phyloP scores from a whole-genome alignment of 495 filamentous ascomycete genomes.

The Margaritispora aquatica region DNA sequence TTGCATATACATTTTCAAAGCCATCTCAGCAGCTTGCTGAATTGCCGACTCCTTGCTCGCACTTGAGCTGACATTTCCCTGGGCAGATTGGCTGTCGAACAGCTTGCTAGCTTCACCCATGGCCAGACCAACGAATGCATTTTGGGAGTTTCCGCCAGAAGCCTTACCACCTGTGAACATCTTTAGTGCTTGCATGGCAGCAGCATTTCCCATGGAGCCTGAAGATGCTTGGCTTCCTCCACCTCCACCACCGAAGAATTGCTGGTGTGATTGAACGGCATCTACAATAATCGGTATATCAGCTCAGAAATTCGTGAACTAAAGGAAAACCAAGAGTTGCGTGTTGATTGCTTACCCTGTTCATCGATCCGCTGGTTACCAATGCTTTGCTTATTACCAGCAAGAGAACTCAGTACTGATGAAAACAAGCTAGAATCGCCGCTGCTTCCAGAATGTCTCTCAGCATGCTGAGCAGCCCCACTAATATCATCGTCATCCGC shows the following conservation, averaged over 20 bases:
- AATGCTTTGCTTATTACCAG: constrained; percentile 41
- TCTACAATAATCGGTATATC: constrained; percentile 25
- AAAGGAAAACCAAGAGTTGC: neutral
- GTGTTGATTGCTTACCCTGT: constrained; percentile 33
- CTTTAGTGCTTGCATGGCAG: constrained; percentile 65
- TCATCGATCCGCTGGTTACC: constrained; percentile 53
- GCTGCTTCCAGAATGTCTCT: constrained; percentile 40
- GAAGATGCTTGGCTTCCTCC: constrained; percentile 34
- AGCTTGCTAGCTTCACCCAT: constrained; percentile 49
- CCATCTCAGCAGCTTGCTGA: constrained; percentile 47
- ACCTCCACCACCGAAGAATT: constrained; percentile 39
- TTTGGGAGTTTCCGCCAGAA: constrained; percentile 21
- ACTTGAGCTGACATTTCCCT: constrained; percentile 37
- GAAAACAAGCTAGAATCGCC: constrained; percentile 45
- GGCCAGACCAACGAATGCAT: constrained; percentile 44
- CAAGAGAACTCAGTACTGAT: constrained; percentile 39
- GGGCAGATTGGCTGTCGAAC: constrained; percentile 41
- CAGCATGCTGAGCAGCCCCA: constrained; percentile 45
- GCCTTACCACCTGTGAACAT: constrained; percentile 44
- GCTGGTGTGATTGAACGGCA: constrained; percentile 48
- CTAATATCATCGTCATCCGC: constrained; percentile 38
- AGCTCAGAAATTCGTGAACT: too few relatives aligned
- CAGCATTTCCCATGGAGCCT: constrained; percentile 47
- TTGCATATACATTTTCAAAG: constrained; percentile 49
- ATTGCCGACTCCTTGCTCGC: constrained; percentile 45